Percentiles rank a stretch among this genome's conserved stretches.
These are phyloP conservation scores for Butyriboletus loyo DNA, from an alignment of 768 basidiomycete species.

Conservation along the genomic window DNA sequence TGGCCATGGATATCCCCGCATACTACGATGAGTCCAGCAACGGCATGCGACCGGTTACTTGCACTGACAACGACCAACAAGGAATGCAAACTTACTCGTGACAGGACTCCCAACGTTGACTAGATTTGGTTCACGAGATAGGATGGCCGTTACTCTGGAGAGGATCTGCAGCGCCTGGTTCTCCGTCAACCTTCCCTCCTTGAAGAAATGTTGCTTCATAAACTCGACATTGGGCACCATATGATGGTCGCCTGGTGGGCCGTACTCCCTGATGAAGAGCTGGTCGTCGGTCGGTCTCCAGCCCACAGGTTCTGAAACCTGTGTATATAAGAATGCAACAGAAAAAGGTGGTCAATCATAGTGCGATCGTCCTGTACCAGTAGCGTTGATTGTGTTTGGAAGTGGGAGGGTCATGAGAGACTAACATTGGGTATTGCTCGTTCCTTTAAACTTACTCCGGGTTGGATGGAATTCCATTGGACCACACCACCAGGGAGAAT, in stretches of 20 bases:
- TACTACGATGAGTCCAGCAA: slow-evolving; percentile 44
- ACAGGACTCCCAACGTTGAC: slow-evolving; percentile 86
- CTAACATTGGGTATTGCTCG: slow-evolving; percentile 34
- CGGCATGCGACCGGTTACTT: slow-evolving; percentile 8
- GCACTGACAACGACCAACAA: slow-evolving; percentile 1
- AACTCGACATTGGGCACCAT: slow-evolving; percentile 72
- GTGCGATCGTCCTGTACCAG: slow-evolving; percentile 21
- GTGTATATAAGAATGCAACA: slow-evolving; percentile 13
- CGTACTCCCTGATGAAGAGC: slow-evolving; percentile 56
- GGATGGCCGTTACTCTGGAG: slow-evolving; percentile 58
- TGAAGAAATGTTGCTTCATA: slow-evolving; percentile 86
- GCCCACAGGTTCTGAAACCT: slow-evolving; percentile 71
- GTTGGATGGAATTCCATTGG: slow-evolving; percentile 20
- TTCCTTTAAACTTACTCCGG: slow-evolving; percentile 26
- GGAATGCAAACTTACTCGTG: slow-evolving; percentile 59
- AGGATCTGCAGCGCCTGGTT: slow-evolving; percentile 84
- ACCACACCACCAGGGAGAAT: slow-evolving; percentile 22
- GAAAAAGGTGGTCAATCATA: slow-evolving; percentile 25
- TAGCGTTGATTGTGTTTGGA: slow-evolving; percentile 9
- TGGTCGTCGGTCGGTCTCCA: slow-evolving; percentile 68
- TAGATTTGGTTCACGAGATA: slow-evolving; percentile 79
- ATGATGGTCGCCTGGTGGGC: slow-evolving; percentile 34
- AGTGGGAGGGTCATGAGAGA: slow-evolving; percentile 16
- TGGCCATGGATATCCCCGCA: slow-evolving; percentile 98
- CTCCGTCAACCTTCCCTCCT: slow-evolving; percentile 81